Evolutionary conservation across 805 yeast genomes (phyloP).

Genomic region (Diddensiella santjacobensis): DNA sequence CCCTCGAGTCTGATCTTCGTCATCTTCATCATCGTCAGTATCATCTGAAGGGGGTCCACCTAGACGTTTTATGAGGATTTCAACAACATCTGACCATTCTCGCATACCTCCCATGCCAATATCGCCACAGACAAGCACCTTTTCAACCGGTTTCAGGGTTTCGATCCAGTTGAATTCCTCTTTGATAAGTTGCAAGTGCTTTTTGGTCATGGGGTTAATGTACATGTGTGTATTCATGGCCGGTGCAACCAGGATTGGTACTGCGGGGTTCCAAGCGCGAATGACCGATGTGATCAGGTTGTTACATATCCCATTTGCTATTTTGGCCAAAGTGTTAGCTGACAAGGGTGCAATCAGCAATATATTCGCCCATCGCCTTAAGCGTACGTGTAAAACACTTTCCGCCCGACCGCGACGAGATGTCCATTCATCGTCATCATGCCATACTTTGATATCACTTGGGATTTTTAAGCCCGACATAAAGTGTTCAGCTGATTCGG

Average conservation of each 20-base stretch:
- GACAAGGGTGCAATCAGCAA: conserved; percentile 89
- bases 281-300: conserved; percentile 84
- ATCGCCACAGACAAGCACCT: conserved; percentile 91
- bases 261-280: conserved; percentile 94
- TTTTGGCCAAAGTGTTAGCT: conserved; percentile 87
- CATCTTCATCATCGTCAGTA: conserved; percentile 28
- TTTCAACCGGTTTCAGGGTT: conserved; percentile 89
- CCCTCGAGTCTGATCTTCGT: conserved; percentile 13
- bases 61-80: conserved; percentile 52
- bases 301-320: conserved; percentile 87
- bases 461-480: conserved; percentile 34
- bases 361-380: conserved; percentile 96
- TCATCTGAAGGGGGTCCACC: conserved; percentile 31
- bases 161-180: conserved; percentile 94
- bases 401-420: conserved; percentile 55
- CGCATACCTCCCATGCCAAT: conserved; percentile 99
- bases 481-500: conserved; percentile 40
- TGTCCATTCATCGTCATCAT: conserved; percentile 91
- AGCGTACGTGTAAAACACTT: conserved; percentile 70
- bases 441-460: conserved; percentile 76
- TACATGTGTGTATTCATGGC: conserved; percentile 95
- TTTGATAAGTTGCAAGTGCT: conserved; percentile 66
- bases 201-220: conserved; percentile 81
- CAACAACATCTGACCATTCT: conserved; percentile 95
- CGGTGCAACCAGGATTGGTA: conserved; percentile 87